Percentiles rank a stretch among this genome's conserved stretches.
phyloP scores from a whole-genome alignment of 1,284 basidiomycete genomes.

The Coniferiporia weirii region DNA sequence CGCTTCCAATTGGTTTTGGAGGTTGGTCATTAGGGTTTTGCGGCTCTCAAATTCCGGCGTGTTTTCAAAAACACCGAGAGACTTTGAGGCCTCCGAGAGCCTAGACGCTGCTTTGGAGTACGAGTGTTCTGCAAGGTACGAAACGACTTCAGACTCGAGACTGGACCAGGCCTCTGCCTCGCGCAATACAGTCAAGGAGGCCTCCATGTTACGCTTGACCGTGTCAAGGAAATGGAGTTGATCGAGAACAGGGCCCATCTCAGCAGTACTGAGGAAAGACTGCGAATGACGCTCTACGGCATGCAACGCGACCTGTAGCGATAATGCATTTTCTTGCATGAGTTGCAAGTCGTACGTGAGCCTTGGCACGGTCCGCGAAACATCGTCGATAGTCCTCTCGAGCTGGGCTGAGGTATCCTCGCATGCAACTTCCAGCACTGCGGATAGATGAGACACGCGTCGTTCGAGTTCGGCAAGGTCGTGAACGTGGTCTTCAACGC shows the following conservation, averaged over 20 bases:
- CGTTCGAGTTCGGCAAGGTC: constrained; percentile 69
- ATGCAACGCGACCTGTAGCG: constrained; percentile 60
- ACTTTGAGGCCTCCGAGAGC: constrained; percentile 79
- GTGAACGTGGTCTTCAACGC: constrained; percentile 29
- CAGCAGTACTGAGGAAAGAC: constrained; percentile 44
- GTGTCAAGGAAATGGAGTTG: constrained; percentile 75
- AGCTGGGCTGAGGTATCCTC: constrained; percentile 83
- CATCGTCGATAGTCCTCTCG: constrained; percentile 85
- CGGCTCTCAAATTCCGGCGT: constrained; percentile 84
- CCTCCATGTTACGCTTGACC: constrained; percentile 81
- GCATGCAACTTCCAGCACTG: constrained; percentile 73
- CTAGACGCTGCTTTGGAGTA: constrained; percentile 86
- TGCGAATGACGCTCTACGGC: constrained; percentile 46
- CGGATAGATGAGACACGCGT: constrained; percentile 67
- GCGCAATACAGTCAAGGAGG: constrained; percentile 75
- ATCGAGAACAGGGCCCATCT: constrained; percentile 62
- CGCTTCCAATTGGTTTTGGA: constrained; percentile 92
- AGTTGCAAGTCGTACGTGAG: constrained; percentile 92
- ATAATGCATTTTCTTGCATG: constrained; percentile 84
- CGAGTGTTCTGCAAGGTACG: constrained; percentile 69
- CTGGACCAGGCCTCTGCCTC: constrained; percentile 95
- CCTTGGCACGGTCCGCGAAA: constrained; percentile 82
- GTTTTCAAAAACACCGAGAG: constrained; percentile 87
- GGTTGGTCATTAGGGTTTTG: constrained; percentile 75
- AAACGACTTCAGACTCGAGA: constrained; percentile 84